A percentile compares a stretch with the other conserved stretches of the same genome.
These are phyloP conservation scores for Oryza australiensis DNA, from an alignment of 176 grass and related monocot genomes.

Conservation along the genomic window DNA sequence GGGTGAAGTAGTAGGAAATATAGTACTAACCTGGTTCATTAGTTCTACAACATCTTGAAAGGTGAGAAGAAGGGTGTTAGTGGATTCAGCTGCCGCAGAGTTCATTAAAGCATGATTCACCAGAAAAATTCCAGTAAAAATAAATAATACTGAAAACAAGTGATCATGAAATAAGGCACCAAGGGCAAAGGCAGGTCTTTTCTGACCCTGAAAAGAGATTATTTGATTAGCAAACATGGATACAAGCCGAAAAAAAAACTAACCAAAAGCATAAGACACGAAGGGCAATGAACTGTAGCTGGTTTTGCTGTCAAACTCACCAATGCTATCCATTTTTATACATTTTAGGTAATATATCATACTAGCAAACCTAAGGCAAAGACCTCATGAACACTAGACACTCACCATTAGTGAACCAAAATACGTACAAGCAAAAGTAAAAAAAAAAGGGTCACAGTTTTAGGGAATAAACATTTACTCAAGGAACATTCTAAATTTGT, in stretches of 20 bases:
- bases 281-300: not conserved
- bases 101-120: conserved; percentile 94
- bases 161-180: conserved; percentile 91
- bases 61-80: conserved; percentile 66
- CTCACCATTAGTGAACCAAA: not conserved
- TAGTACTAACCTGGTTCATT: conserved; percentile 79
- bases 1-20: conserved; percentile 26
- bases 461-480: not conserved
- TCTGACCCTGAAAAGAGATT: conserved; percentile 80
- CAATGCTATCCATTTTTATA: conserved; percentile 18
- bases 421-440: not conserved
- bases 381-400: not conserved
- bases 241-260: not conserved
- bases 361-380: not conserved
- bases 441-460: not conserved
- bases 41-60: conserved; percentile 93
- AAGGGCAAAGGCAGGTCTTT: conserved; percentile 49
- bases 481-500: not conserved
- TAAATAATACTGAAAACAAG: conserved; percentile 84
- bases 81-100: conserved; percentile 82
- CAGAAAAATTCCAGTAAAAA: conserved; percentile 93
- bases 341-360: not conserved
- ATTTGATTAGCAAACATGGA: conserved; percentile 25
- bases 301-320: not conserved
- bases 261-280: not conserved